Conservation (phyloP, 495 filamentous ascomycete species). For the Astrothelium macrocarpum region DNA sequence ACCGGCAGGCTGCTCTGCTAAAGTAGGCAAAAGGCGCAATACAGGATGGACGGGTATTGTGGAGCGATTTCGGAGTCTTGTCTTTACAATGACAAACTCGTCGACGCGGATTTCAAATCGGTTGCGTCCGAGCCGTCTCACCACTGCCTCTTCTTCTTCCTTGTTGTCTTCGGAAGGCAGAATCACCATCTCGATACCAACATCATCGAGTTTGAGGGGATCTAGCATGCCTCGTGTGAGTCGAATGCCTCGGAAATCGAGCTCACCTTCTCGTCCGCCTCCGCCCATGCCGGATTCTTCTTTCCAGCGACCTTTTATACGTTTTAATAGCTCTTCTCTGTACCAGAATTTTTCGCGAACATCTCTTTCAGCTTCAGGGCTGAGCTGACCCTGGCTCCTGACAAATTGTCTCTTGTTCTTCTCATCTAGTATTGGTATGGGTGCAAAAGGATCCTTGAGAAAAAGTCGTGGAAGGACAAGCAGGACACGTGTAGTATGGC, state of each 20-base stretch:
- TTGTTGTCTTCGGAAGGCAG: conserved; percentile 21
- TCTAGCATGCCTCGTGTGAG: conserved; percentile 74
- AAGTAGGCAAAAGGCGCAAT: conserved; percentile 64
- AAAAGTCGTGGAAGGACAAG: conserved; percentile 68
- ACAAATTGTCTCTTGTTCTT: conserved; percentile 77
- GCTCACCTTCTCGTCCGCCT: conserved; percentile 47
- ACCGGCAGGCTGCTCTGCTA: conserved; percentile 62
- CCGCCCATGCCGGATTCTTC: conserved; percentile 39
- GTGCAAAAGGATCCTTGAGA: conserved; percentile 61
- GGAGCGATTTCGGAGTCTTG: conserved; percentile 64
- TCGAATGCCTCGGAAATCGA: conserved; percentile 66
- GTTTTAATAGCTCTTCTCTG: conserved; percentile 69
- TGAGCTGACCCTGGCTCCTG: conserved; percentile 66
- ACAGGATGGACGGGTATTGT: conserved; percentile 57
- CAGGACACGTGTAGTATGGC: conserved; percentile 66
- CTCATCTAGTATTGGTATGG: conserved; percentile 72
- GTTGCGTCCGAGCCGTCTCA: conserved; percentile 38
- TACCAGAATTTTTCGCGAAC: conserved; percentile 88
- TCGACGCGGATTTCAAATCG: conserved; percentile 56
- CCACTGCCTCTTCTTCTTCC: not conserved
- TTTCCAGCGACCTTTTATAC: conserved; percentile 60
- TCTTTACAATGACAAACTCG: conserved; percentile 57
- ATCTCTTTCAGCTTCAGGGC: conserved; percentile 67
- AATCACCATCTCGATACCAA: conserved; percentile 57
- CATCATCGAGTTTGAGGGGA: conserved; percentile 68